Percentiles rank a stretch among this genome's conserved stretches.
phyloP scores from a whole-genome alignment of 176 grass and related monocot species.

The Typha latifolia region DNA sequence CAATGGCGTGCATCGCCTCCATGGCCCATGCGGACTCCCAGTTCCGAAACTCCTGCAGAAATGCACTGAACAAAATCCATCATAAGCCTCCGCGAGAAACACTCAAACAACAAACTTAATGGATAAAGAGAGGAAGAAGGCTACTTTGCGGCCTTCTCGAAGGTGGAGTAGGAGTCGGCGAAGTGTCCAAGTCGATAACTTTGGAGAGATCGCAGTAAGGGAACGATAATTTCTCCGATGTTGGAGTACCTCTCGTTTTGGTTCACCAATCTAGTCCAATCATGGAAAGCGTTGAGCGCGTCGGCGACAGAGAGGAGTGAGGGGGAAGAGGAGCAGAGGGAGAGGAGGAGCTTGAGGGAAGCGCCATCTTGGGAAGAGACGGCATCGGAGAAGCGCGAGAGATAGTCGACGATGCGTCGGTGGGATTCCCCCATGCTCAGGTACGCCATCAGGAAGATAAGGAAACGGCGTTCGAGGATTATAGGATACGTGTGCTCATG shows the following conservation, averaged over 20 bases:
- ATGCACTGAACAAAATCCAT: slow-evolving; percentile 47
- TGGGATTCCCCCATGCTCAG: slow-evolving; percentile 85
- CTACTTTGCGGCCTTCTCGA: slow-evolving; percentile 79
- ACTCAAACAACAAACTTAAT: slow-evolving; percentile 4
- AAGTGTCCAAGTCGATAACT: slow-evolving; percentile 52
- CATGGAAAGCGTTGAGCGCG: slow-evolving; percentile 52
- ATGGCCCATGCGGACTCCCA: slow-evolving; percentile 92
- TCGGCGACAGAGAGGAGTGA: slow-evolving; percentile 47
- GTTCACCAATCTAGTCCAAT: slow-evolving; percentile 43
- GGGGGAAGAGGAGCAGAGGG: slow-evolving; percentile 46
- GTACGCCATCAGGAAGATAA: slow-evolving; percentile 15
- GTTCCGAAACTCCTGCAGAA: slow-evolving; percentile 92
- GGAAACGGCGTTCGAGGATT: too few species aligned
- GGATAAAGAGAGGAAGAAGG: background rate
- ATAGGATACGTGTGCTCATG: too few species aligned
- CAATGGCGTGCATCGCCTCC: slow-evolving; percentile 70
- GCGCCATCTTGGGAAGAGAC: slow-evolving; percentile 34
- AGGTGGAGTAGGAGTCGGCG: slow-evolving; percentile 68
- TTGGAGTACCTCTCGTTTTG: slow-evolving; percentile 42
- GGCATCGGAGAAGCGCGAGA: slow-evolving; percentile 45
- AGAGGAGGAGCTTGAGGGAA: slow-evolving; percentile 35
- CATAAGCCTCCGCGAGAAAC: slow-evolving; percentile 1
- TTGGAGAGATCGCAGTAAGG: slow-evolving; percentile 63
- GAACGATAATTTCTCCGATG: slow-evolving; percentile 52
- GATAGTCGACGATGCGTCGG: slow-evolving; percentile 61